Conservation (phyloP, 495 filamentous ascomycete species). For the Penicillium salamii region DNA sequence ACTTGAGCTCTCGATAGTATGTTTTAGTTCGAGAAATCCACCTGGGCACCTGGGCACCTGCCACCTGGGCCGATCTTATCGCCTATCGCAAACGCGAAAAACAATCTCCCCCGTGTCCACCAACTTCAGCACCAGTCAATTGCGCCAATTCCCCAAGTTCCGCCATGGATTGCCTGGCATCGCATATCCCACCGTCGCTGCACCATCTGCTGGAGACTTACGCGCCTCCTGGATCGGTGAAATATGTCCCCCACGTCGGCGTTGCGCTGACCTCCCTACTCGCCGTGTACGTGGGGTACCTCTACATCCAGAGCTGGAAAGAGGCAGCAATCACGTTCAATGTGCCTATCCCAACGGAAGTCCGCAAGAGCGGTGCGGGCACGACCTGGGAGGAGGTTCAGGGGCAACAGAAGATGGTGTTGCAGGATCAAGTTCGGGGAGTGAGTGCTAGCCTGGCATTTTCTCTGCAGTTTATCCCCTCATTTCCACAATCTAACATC, state of each 20-base stretch:
- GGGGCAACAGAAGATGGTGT: slow-evolving; percentile 41
- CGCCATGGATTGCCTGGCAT: slow-evolving; percentile 31
- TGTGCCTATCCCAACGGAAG: slow-evolving; percentile 58
- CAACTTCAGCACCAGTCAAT: slow-evolving; percentile 11
- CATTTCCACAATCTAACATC: background rate
- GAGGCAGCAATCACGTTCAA: slow-evolving; percentile 56
- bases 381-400: slow-evolving; percentile 58
- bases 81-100: slow-evolving; percentile 13
- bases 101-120: slow-evolving; percentile 1
- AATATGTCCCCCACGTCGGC: slow-evolving; percentile 23
- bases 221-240: slow-evolving; percentile 4
- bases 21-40: no score
- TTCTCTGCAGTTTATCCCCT: background rate
- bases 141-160: slow-evolving; percentile 1
- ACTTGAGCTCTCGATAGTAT: no score
- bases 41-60: no score
- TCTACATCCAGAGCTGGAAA: slow-evolving; percentile 29
- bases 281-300: slow-evolving; percentile 36
- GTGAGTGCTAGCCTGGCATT: slow-evolving; percentile 25
- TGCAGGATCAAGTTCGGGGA: slow-evolving; percentile 41
- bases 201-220: slow-evolving; percentile 22
- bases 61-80: background rate
- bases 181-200: slow-evolving; percentile 25
- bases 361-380: slow-evolving; percentile 50
- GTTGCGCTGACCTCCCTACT: slow-evolving; percentile 33